These are phyloP conservation scores for Prunus davidiana DNA, from an alignment of 306 rosid species.

Conservation along the genomic window DNA sequence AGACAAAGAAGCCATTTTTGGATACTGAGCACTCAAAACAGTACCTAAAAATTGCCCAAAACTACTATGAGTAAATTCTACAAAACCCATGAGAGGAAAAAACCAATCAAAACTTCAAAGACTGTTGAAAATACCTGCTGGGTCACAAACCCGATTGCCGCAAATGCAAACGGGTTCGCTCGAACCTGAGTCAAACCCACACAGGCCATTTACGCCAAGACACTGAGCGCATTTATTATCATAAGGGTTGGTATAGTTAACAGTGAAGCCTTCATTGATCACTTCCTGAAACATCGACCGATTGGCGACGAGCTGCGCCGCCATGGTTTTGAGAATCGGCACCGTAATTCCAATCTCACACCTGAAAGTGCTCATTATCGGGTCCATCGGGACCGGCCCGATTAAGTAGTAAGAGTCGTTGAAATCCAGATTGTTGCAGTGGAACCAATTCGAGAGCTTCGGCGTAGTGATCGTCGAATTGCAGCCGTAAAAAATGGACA, in stretches of 20 bases:
- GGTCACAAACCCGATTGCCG: no score
- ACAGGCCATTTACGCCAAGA: conserved; percentile 14
- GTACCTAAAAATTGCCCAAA: background rate
- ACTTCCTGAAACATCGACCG: conserved; percentile 40
- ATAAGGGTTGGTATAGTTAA: conserved; percentile 36
- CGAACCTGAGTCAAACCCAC: no score
- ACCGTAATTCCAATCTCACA: conserved; percentile 32
- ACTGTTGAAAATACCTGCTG: conserved; percentile 34
- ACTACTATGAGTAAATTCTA: background rate
- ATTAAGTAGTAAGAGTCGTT: conserved; percentile 42
- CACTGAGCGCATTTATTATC: conserved; percentile 31
- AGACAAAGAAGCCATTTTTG: background rate
- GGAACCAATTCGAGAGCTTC: conserved; percentile 30
- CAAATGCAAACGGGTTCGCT: no score
- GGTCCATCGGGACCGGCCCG: conserved; percentile 52
- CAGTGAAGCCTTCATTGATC: conserved; percentile 56
- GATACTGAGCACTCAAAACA: background rate
- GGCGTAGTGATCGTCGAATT: background rate
- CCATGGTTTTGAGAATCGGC: conserved; percentile 35
- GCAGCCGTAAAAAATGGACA: conserved; percentile 44
- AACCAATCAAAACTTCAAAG: background rate
- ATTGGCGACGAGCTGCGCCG: conserved; percentile 7
- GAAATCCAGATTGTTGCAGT: conserved; percentile 17
- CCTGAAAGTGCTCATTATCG: conserved; percentile 7
- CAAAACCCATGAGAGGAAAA: background rate